These are phyloP conservation scores for Citrus inodora DNA, from an alignment of 345 rosid species.

Conservation along the genomic window DNA sequence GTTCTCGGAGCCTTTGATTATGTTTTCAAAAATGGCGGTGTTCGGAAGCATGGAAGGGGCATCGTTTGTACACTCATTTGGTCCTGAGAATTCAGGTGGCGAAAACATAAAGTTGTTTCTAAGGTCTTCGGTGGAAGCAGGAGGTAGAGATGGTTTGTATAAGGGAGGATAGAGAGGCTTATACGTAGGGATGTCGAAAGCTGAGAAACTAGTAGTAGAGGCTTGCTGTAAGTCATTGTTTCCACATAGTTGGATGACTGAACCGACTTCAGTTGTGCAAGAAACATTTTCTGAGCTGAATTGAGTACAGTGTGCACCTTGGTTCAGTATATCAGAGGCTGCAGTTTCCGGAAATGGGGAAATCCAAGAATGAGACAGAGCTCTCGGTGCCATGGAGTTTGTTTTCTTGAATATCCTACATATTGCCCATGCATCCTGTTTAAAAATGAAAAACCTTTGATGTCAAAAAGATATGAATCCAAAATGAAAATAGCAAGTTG, in stretches of 20 bases:
- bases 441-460: background rate
- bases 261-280: conserved; percentile 44
- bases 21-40: conserved; percentile 15
- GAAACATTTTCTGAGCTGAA: conserved; percentile 47
- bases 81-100: conserved; percentile 28
- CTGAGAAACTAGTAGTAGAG: conserved; percentile 27
- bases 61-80: conserved; percentile 16
- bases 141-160: conserved; percentile 23
- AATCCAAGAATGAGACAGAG: conserved; percentile 56
- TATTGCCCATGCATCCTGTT: conserved; percentile 94
- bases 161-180: conserved; percentile 21
- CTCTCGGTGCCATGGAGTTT: conserved; percentile 65
- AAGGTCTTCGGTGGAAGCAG: conserved; percentile 28
- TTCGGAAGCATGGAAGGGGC: conserved; percentile 31
- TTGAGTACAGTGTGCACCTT: conserved; percentile 22
- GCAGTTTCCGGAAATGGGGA: conserved; percentile 31
- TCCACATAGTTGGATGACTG: conserved; percentile 31
- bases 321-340: conserved; percentile 27
- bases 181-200: conserved; percentile 26
- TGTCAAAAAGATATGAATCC: background rate
- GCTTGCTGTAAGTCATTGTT: conserved; percentile 26
- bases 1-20: conserved; percentile 15
- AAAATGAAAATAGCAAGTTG: background rate
- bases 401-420: conserved; percentile 94
- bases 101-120: conserved; percentile 37